Percentiles rank a stretch among this genome's conserved stretches.
phyloP scores from a whole-genome alignment of 768 basidiomycete species.

The Astraeus odoratus region DNA sequence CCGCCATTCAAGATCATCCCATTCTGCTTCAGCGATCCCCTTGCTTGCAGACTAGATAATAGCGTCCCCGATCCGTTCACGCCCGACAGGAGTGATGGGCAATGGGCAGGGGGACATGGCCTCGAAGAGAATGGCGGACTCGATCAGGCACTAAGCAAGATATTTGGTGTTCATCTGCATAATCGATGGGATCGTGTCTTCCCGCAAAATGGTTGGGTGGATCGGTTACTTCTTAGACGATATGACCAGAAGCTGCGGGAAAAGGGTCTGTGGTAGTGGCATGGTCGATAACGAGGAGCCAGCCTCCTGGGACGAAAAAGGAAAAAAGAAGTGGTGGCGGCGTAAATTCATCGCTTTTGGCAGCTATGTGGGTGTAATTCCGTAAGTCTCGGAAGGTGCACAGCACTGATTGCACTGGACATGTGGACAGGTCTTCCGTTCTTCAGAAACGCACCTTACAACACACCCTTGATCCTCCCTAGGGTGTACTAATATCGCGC shows the following conservation, averaged over 20 bases:
- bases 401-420: no score
- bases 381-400: no score
- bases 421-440: no score
- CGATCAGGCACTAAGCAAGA: conserved; percentile 53
- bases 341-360: no score
- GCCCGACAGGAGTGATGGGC: conserved; percentile 43
- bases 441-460: neutral
- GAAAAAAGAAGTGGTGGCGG: no score
- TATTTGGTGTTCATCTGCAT: conserved; percentile 89
- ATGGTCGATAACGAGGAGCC: no score
- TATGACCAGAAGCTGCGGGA: conserved; percentile 39
- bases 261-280: no score
- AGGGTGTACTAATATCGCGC: neutral
- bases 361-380: no score
- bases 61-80: conserved; percentile 87
- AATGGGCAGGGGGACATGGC: conserved; percentile 52
- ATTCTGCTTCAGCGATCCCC: conserved; percentile 89
- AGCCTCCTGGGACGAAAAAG: no score
- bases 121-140: conserved; percentile 57
- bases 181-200: conserved; percentile 92
- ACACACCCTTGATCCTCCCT: neutral
- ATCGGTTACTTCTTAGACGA: conserved; percentile 60
- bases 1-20: conserved; percentile 91
- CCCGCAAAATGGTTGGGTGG: conserved; percentile 81
- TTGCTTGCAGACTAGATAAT: conserved; percentile 86